Evolutionary conservation across 2,329 filamentous ascomycete species (phyloP), one percentile per base, ranked within the genome.

Genomic region (Samsoniella hepiali): DNA sequence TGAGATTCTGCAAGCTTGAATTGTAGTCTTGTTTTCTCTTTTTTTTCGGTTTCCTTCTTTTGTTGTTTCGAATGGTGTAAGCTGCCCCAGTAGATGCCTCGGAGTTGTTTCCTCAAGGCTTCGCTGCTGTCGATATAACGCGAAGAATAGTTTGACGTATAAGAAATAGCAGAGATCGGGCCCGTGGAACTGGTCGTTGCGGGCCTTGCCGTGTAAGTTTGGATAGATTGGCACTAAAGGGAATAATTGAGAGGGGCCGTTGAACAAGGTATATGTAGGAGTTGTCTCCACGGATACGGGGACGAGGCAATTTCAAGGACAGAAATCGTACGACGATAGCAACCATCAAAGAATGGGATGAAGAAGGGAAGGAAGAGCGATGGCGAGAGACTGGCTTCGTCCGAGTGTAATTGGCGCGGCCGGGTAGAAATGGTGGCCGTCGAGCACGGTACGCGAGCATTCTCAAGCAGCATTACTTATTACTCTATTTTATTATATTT

Each of bases 221-320:
- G 17, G 45, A 29, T 44, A 34, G 15, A 44, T 27, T 49, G 56
- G 11, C 55, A 31, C n/a, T 51, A 53, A 42, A 53, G 27, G 13
- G 34, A 42, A 40, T 44, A 29, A 47, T 29, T 45, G 49, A 45
- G 34, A 27, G 31, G 40, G 38, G 38, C 40, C 22, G 31, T 45
- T 11, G 11, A 22, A 38, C 31, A 11, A 47, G 34, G 38, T 17
- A 47, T 11, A 29, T 13, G 11, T n/a, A 34, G n/a, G 50, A 62
- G 40, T 27, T n/a, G 40, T 55, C 36, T 62, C 58, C 58, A 62
- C 58, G 58, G n/a, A 55, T 54, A 62, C 32, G 31, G 13, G 34
- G 31, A 17, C 6, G 44, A 17, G n/a, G n/a, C 50, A 62, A 47
- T n/a, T 8, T 45, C 13, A 15, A 31, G 50, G 31, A 44, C n/a